phyloP scores from a whole-genome alignment of 306 rosid genomes.

The Acacia acuminata region DNA sequence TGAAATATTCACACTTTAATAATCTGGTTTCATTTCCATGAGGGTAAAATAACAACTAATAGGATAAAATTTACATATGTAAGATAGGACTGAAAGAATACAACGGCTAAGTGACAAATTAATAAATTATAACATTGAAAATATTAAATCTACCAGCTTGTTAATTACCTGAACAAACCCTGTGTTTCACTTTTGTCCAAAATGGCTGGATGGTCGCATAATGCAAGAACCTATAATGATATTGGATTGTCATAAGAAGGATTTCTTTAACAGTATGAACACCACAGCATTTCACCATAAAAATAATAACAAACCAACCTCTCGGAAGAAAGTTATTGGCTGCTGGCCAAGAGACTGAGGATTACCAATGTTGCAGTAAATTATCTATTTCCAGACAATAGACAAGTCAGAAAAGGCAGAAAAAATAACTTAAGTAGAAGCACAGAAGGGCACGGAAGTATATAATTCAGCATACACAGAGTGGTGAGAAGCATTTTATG shows the following conservation, averaged over 20 bases:
- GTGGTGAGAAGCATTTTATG: neutral
- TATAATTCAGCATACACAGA: neutral
- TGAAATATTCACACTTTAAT: neutral
- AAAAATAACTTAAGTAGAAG: neutral
- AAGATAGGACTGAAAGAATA: neutral
- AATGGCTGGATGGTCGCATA: conserved; percentile 81
- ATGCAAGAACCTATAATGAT: conserved; percentile 74
- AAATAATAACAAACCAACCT: conserved; percentile 61
- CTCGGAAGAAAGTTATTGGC: conserved; percentile 81
- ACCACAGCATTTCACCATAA: conserved; percentile 3
- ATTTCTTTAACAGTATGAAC: neutral
- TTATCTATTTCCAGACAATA: conserved; percentile 43
- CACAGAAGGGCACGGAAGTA: neutral
- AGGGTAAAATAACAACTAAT: no score
- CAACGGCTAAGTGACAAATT: neutral
- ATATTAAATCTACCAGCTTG: neutral
- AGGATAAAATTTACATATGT: neutral
- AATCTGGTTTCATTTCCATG: neutral
- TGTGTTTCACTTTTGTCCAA: conserved; percentile 90
- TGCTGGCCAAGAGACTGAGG: conserved; percentile 80
- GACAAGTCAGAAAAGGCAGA: conserved; percentile 10
- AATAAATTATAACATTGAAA: neutral
- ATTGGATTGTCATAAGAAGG: conserved; percentile 22
- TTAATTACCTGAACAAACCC: conserved; percentile 85
- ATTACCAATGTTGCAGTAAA: conserved; percentile 76